These are phyloP conservation scores for Plectranthus barbatus DNA, from an alignment of 257 asterid species.

Conservation along the genomic window DNA sequence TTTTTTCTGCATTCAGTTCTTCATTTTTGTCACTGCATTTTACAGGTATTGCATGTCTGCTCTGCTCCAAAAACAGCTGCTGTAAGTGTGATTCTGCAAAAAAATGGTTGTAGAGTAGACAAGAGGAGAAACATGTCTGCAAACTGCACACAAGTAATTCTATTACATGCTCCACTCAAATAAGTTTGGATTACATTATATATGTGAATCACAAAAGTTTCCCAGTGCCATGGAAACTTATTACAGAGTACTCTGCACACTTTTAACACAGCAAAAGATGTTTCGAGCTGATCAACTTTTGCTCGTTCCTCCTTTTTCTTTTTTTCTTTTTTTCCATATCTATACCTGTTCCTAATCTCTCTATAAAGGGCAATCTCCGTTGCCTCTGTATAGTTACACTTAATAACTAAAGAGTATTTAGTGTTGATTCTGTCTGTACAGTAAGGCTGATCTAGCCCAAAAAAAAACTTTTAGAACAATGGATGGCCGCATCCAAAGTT, in stretches of 20 bases:
- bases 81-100: neutral
- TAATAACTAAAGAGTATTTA: slow-evolving; percentile 39
- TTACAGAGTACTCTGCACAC: slow-evolving; percentile 51
- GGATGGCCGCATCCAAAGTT: slow-evolving; percentile 54
- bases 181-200: slow-evolving; percentile 31
- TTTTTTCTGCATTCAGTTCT: neutral
- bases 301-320: neutral
- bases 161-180: slow-evolving; percentile 33
- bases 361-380: slow-evolving; percentile 44
- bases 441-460: slow-evolving; percentile 55
- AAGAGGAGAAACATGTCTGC: slow-evolving; percentile 25
- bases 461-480: slow-evolving; percentile 34
- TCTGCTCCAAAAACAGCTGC: slow-evolving; percentile 5
- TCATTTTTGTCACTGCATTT: neutral
- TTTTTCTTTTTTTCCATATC: slow-evolving; percentile 13
- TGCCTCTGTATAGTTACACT: slow-evolving; percentile 76
- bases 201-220: slow-evolving; percentile 23
- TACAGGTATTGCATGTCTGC: neutral
- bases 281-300: slow-evolving; percentile 40
- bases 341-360: slow-evolving; percentile 36
- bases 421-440: slow-evolving; percentile 75
- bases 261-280: slow-evolving; percentile 33
- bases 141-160: slow-evolving; percentile 37
- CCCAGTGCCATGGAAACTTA: slow-evolving; percentile 34
- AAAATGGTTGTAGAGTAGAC: slow-evolving; percentile 5